Evolutionary conservation across 2,329 filamentous ascomycete species (phyloP), one percentile per base, ranked within the genome.

Genomic region (Epichloe amarillans): DNA sequence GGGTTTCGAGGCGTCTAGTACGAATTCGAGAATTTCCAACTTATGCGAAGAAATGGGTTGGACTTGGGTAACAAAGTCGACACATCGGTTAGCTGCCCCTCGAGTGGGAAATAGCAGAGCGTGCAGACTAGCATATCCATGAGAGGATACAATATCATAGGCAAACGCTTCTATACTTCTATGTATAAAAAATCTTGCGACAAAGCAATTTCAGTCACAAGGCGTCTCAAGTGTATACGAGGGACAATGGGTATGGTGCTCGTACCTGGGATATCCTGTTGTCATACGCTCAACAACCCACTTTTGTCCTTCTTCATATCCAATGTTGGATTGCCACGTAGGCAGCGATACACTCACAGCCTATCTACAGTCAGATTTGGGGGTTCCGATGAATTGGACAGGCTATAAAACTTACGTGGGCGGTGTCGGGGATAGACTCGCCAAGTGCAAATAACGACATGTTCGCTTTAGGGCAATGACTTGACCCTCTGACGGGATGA

Each of bases 341-440:
- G 93, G 93, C 26, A 98, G 73, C 15, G 93, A 97, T 41, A 97
- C 91, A 66, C 91, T 97, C 57, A 97, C 88, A 56, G 91, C 93
- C 90, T 96, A 36, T 47, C 14, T 26, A 21, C 23, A 19, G 26
- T 55, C 33, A 48, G 21, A 19, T 35, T 26, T 15, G 3, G 14
- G 8, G 50, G 2, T 30, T 38, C 11, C 17, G 5, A 21, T 6
- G 7, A 17, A 17, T 8, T 43, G 2, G 7, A 33, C 21, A 11
- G 39, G 19, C 12, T 14, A 15, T 21, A 36, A 4, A 2, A 74
- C 80, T 71, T 72, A 88, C 85, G 73, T 91, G 86, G 52, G 83
- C 79, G 51, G 86, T 90, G 63, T 90, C 82, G 39, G 83, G 86
- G 53, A 91, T 86, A 5, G 86, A 79, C 61, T 85, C 82, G 60